Percentiles rank a stretch among this genome's conserved stretches.
phyloP scores from a whole-genome alignment of 192 early-diverging fungal species.

The Cladochytrium replicatum region DNA sequence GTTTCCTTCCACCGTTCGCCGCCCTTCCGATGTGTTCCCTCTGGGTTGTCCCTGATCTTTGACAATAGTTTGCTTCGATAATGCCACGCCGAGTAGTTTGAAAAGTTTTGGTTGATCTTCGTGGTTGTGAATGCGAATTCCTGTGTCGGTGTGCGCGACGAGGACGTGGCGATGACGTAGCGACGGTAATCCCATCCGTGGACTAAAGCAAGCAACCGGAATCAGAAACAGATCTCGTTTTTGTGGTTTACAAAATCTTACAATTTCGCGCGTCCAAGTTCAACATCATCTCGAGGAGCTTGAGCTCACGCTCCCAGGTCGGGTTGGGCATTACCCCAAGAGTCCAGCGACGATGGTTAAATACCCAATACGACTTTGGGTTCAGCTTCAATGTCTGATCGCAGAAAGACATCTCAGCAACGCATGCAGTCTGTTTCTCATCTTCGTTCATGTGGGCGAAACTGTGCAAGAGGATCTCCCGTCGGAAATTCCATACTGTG shows the following conservation, averaged over 20 bases:
- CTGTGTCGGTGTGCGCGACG: constrained; percentile 18
- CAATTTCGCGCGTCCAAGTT: constrained; percentile 88
- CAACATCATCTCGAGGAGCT: constrained; percentile 66
- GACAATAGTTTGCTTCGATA: constrained; percentile 75
- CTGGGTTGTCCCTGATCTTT: constrained; percentile 6
- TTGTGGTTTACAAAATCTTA: constrained; percentile 27
- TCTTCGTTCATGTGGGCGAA: constrained; percentile 15
- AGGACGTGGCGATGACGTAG: constrained; percentile 55
- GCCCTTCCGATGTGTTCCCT: constrained; percentile 24
- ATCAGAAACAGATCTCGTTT: not conserved
- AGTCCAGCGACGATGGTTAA: constrained; percentile 92
- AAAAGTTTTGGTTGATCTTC: constrained; percentile 89
- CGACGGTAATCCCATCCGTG: constrained; percentile 98
- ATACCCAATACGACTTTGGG: constrained; percentile 97
- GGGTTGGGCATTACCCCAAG: constrained; percentile 65
- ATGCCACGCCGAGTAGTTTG: constrained; percentile 99
- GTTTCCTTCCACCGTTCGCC: constrained; percentile 22
- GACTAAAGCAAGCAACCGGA: constrained; percentile 34
- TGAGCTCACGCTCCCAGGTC: constrained; percentile 70
- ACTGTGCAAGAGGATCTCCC: constrained; percentile 46
- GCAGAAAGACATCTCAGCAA: constrained; percentile 65
- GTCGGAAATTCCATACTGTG: constrained; percentile 88
- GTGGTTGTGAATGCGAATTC: constrained; percentile 85
- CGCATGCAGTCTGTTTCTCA: constrained; percentile 29
- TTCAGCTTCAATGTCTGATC: constrained; percentile 61